These are phyloP conservation scores for Phaeosphaeriaceae sp. DNA, from an alignment of 2,329 filamentous ascomycete species.

Conservation along the genomic window DNA sequence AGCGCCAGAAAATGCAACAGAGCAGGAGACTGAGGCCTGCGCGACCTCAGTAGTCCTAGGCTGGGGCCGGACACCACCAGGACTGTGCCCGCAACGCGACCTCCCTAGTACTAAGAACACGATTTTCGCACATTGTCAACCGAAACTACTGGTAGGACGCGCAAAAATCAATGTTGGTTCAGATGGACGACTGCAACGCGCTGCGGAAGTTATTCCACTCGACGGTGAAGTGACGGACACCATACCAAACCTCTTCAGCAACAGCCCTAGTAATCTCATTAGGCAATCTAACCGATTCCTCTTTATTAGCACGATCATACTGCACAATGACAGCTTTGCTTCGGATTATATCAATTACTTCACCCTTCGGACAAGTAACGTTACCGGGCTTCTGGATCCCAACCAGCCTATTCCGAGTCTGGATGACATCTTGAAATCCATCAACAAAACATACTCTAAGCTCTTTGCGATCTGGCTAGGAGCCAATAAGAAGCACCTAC, in stretches of 20 bases:
- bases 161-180: slow-evolving; percentile 47
- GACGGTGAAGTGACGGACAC: neutral
- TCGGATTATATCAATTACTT: slow-evolving; percentile 59
- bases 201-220: neutral
- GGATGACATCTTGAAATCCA: slow-evolving; percentile 17
- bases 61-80: slow-evolving; percentile 32
- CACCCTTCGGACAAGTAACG: slow-evolving; percentile 38
- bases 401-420: slow-evolving; percentile 40
- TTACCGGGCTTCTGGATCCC: slow-evolving; percentile 47
- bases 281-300: slow-evolving; percentile 31
- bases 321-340: slow-evolving; percentile 58
- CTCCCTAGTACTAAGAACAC: slow-evolving; percentile 13
- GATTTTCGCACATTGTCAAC: slow-evolving; percentile 47
- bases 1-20: slow-evolving; percentile 19
- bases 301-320: slow-evolving; percentile 27
- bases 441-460: slow-evolving; percentile 42
- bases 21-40: slow-evolving; percentile 26
- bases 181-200: slow-evolving; percentile 34
- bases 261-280: slow-evolving; percentile 29
- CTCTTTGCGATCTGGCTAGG: slow-evolving; percentile 55
- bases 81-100: slow-evolving; percentile 12
- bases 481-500: slow-evolving; percentile 49
- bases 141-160: slow-evolving; percentile 35
- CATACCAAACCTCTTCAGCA: slow-evolving; percentile 24
- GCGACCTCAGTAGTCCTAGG: slow-evolving; percentile 27